phyloP scores from a whole-genome alignment of 2,329 filamentous ascomycete species.

The Dactylellina leptospora region DNA sequence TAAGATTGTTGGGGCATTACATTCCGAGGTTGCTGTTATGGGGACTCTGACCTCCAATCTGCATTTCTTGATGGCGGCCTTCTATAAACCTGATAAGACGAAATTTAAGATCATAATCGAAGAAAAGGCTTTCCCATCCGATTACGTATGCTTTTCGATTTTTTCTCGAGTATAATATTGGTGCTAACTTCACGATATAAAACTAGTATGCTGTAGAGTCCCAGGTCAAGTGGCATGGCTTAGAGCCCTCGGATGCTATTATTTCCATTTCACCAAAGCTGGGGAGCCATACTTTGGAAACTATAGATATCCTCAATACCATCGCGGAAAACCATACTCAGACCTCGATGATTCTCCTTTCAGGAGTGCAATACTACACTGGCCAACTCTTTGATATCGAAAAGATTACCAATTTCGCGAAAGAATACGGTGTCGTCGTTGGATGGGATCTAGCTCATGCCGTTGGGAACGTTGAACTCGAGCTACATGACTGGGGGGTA shows the following conservation, averaged over 20 bases:
- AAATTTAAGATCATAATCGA: slow-evolving; percentile 84
- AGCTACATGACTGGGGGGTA: slow-evolving; percentile 86
- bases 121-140: slow-evolving; percentile 87
- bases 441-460: slow-evolving; percentile 92
- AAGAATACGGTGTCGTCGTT: slow-evolving; percentile 73
- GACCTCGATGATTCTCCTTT: slow-evolving; percentile 79
- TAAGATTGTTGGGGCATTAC: slow-evolving; percentile 76
- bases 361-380: slow-evolving; percentile 90
- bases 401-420: slow-evolving; percentile 79
- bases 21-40: slow-evolving; percentile 84
- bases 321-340: slow-evolving; percentile 79
- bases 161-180: background rate
- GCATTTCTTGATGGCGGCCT: slow-evolving; percentile 83
- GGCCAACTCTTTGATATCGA: slow-evolving; percentile 87
- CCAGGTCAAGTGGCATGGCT: slow-evolving; percentile 76
- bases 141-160: slow-evolving; percentile 68
- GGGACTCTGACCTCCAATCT: slow-evolving; percentile 84
- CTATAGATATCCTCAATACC: slow-evolving; percentile 73
- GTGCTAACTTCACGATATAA: background rate
- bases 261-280: slow-evolving; percentile 75
- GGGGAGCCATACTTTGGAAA: slow-evolving; percentile 70
- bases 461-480: slow-evolving; percentile 80
- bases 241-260: slow-evolving; percentile 74
- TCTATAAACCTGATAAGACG: slow-evolving; percentile 74
- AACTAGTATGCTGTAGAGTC: slow-evolving; percentile 82